Evolutionary conservation across 768 basidiomycete genomes (phyloP).

Genomic region (Lactarius hatsudake): DNA sequence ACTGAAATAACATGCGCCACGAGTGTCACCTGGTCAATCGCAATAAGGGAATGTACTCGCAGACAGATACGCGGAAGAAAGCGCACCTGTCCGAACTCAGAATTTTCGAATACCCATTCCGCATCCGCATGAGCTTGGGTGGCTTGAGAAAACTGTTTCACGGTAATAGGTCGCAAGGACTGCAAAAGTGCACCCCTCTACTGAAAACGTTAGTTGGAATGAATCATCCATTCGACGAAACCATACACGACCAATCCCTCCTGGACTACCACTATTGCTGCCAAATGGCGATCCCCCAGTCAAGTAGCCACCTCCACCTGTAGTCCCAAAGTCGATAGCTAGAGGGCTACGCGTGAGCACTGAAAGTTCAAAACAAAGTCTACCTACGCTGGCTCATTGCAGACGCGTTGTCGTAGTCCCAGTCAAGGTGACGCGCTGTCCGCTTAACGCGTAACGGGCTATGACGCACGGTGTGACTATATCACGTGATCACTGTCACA

Average conservation of each 20-base stretch:
- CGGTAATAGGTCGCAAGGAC: slow-evolving; percentile 70
- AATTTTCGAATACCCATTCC: slow-evolving; percentile 81
- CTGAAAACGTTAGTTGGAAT: slow-evolving; percentile 5
- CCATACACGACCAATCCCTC: slow-evolving; percentile 46
- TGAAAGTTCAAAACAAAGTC: slow-evolving; percentile 31
- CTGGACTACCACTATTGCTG: slow-evolving; percentile 56
- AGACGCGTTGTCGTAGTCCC: not conserved
- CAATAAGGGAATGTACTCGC: slow-evolving; percentile 6
- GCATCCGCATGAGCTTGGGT: slow-evolving; percentile 85
- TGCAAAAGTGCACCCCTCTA: slow-evolving; percentile 42
- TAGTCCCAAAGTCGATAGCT: slow-evolving; percentile 35
- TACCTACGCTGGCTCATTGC: slow-evolving; percentile 23
- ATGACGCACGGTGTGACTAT: slow-evolving; percentile 11
- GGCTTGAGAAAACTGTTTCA: slow-evolving; percentile 71
- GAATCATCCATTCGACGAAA: slow-evolving; percentile 19
- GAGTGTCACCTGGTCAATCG: slow-evolving; percentile 54
- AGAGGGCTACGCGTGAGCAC: slow-evolving; percentile 35
- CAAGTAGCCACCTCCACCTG: slow-evolving; percentile 55
- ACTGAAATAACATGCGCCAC: slow-evolving; percentile 73
- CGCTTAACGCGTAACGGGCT: slow-evolving; percentile 9
- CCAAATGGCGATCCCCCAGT: slow-evolving; percentile 59
- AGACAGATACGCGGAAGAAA: not conserved
- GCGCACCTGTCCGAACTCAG: slow-evolving; percentile 76
- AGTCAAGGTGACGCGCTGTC: not conserved
- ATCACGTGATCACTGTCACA: slow-evolving; percentile 10